phyloP scores from a whole-genome alignment of 1,139 yeast species.

The Pichia sp. region DNA sequence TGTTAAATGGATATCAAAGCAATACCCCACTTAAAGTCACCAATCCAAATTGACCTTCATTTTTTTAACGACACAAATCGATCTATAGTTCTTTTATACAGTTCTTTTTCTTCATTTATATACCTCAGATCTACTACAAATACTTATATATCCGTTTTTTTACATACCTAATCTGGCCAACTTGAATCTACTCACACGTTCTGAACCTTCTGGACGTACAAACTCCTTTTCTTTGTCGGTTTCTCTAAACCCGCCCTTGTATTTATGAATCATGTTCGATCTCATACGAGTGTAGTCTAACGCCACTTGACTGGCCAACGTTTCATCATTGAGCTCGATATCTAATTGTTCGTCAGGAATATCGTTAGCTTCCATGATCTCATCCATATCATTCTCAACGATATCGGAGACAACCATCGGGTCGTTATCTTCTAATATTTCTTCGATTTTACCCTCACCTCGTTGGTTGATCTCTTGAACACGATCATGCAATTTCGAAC shows the following conservation, averaged over 20 bases:
- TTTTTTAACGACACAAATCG: too few relatives aligned
- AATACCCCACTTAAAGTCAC: constrained; percentile 3
- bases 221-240: constrained; percentile 52
- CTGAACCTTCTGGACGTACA: constrained; percentile 67
- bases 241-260: constrained; percentile 46
- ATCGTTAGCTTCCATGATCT: constrained; percentile 12
- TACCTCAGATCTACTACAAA: too few relatives aligned
- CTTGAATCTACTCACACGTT: constrained; percentile 63
- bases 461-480: constrained; percentile 53
- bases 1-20: constrained; percentile 30
- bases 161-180: constrained; percentile 43
- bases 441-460: constrained; percentile 47
- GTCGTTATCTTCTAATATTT: constrained; percentile 36
- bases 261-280: constrained; percentile 44
- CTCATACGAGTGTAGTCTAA: constrained; percentile 59
- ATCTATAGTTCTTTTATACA: too few relatives aligned
- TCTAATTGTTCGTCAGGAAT: constrained; percentile 31
- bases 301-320: constrained; percentile 45
- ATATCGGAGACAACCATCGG: constrained; percentile 40
- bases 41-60: too few relatives aligned
- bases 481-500: constrained; percentile 12
- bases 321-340: constrained; percentile 34
- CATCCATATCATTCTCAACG: constrained; percentile 36
- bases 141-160: too few relatives aligned
- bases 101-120: too few relatives aligned